These are phyloP conservation scores for Penicillium hesseltinei DNA, from an alignment of 2,329 filamentous ascomycete species.

Conservation along the genomic window DNA sequence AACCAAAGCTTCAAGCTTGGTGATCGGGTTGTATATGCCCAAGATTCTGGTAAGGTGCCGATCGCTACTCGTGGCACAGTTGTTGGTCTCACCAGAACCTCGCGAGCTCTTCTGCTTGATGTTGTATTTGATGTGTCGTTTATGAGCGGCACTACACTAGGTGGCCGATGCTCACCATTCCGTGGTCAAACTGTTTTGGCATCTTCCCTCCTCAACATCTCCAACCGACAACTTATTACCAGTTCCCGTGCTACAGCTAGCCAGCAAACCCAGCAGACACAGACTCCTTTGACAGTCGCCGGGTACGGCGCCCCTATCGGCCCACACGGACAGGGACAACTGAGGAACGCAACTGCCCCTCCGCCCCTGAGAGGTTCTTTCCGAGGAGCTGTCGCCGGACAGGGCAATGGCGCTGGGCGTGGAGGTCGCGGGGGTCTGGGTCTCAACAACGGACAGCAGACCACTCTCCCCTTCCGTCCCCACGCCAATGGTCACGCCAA, in stretches of 20 bases:
- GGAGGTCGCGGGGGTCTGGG: conserved; percentile 35
- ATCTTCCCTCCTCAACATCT: conserved; percentile 85
- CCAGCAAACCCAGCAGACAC: conserved; percentile 57
- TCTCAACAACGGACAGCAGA: conserved; percentile 25
- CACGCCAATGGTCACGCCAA: conserved; percentile 30
- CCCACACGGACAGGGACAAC: conserved; percentile 60
- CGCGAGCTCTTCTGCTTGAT: conserved; percentile 78
- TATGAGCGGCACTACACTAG: conserved; percentile 93
- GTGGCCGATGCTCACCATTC: conserved; percentile 88
- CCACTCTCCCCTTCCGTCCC: conserved; percentile 34
- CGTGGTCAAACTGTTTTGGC: conserved; percentile 86
- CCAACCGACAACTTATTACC: conserved; percentile 75
- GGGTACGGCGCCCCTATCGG: conserved; percentile 58
- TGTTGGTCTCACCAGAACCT: conserved; percentile 87
- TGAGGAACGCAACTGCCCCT: conserved; percentile 56
- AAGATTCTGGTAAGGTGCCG: conserved; percentile 89
- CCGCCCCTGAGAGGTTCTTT: conserved; percentile 59
- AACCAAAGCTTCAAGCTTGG: conserved; percentile 81
- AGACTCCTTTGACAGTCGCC: conserved; percentile 52
- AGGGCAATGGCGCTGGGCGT: conserved; percentile 38
- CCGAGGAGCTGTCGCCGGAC: conserved; percentile 55
- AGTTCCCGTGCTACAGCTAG: conserved; percentile 42
- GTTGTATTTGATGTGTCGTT: conserved; percentile 92
- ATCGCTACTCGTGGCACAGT: conserved; percentile 90
- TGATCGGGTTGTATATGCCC: conserved; percentile 88